Evolutionary conservation across 768 basidiomycete genomes (phyloP).

Genomic region (Termitomyces sp.): DNA sequence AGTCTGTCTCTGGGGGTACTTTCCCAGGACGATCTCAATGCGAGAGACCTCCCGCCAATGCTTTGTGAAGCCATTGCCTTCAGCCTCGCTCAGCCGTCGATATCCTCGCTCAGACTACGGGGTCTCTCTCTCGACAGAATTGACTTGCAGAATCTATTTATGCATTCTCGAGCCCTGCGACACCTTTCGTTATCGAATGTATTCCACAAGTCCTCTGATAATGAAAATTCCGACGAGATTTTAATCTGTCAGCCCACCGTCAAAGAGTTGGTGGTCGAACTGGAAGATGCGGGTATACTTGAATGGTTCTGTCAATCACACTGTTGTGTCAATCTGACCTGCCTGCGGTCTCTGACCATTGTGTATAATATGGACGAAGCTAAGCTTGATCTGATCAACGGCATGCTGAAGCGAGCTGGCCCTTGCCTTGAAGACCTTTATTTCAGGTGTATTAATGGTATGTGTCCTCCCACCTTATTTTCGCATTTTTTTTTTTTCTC

Average conservation of each 20-base stretch:
- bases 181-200: constrained; percentile 1
- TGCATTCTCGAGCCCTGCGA: background rate
- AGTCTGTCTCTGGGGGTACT: background rate
- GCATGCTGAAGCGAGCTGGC: background rate
- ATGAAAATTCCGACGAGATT: background rate
- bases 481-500: background rate
- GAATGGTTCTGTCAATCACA: constrained; percentile 6
- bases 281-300: background rate
- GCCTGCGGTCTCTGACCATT: constrained; percentile 2
- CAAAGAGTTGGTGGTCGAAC: constrained; percentile 1
- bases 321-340: constrained; percentile 6
- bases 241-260: background rate
- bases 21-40: background rate
- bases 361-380: background rate
- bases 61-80: background rate
- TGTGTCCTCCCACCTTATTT: background rate
- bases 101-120: constrained; percentile 1
- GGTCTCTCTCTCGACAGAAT: background rate
- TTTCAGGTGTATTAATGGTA: constrained; percentile 1
- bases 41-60: background rate
- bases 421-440: background rate
- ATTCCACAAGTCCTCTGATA: background rate
- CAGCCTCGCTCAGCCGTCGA: background rate
- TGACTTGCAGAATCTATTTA: constrained; percentile 6
- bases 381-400: background rate